Conservation (phyloP, 73 alveolate species). For the Tetrahymena malaccensis region DNA sequence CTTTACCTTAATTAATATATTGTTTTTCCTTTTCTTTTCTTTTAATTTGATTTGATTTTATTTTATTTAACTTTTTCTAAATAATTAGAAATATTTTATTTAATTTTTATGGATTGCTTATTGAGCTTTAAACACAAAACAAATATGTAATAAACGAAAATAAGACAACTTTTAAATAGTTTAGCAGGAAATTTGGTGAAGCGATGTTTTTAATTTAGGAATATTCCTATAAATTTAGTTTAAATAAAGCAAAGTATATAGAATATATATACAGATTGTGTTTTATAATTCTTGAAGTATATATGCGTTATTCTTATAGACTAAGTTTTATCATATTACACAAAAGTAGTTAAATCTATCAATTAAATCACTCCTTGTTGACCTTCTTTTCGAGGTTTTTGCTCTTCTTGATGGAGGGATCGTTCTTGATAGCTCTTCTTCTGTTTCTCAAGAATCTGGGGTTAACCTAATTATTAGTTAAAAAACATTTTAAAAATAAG, state of each 20-base stretch:
- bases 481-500: neutral
- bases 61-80: too few species aligned
- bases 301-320: neutral
- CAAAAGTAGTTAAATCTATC: neutral
- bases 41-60: neutral
- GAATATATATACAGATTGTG: neutral
- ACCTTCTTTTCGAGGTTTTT: conserved; percentile 23
- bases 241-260: neutral
- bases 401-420: conserved; percentile 43
- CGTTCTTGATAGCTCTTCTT: conserved; percentile 42
- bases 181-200: neutral
- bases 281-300: neutral
- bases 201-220: neutral
- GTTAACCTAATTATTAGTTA: conserved; percentile 5
- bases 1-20: too few species aligned
- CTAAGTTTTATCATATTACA: neutral
- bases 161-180: neutral
- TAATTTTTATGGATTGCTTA: neutral
- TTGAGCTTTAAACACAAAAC: neutral
- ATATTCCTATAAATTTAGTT: neutral
- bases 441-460: conserved; percentile 38
- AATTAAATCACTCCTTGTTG: neutral
- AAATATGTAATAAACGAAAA: neutral
- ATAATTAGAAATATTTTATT: too few species aligned
- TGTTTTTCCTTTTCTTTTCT: too few species aligned